A percentile compares a stretch with the other conserved stretches of the same genome.
phyloP scores from a whole-genome alignment of 805 yeast species.

The Lipomyces spencermartinsiae region DNA sequence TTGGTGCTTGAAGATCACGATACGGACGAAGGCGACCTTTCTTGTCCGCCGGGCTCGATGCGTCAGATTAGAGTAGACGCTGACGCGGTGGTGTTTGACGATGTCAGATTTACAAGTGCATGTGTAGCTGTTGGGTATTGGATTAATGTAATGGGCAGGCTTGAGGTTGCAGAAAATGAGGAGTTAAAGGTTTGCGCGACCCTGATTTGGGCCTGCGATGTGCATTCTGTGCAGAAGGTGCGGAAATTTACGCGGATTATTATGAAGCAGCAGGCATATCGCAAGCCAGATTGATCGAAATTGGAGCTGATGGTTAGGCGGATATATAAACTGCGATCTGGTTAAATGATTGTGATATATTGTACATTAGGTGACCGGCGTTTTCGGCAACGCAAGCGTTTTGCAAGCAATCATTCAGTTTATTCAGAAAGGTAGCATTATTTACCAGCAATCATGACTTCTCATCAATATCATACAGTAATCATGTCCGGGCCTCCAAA shows the following conservation, averaged over 20 bases:
- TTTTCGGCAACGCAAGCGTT: neutral
- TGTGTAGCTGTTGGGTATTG: conserved; percentile 19
- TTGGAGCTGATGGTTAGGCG: neutral
- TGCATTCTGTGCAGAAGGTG: conserved; percentile 8
- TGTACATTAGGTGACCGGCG: neutral
- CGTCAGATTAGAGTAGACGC: neutral
- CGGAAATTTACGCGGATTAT: conserved; percentile 11
- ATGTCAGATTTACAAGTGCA: conserved; percentile 8
- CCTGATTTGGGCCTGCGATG: conserved; percentile 21
- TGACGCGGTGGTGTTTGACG: conserved; percentile 9
- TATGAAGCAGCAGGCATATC: conserved; percentile 6
- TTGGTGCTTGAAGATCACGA: conserved; percentile 24
- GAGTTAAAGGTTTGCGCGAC: conserved; percentile 12
- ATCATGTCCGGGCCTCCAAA: neutral
- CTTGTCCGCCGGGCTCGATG: conserved; percentile 4
- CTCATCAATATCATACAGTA: neutral
- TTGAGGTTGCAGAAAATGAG: conserved; percentile 1
- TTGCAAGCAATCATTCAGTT: neutral
- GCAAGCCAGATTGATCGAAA: neutral
- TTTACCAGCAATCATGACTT: neutral
- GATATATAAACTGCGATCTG: too few relatives aligned
- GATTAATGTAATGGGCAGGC: conserved; percentile 25
- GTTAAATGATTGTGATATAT: too few relatives aligned
- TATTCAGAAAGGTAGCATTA: neutral
- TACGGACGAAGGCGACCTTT: conserved; percentile 1